These are phyloP conservation scores for Castanospermum australe DNA, from an alignment of 306 rosid species.

Conservation along the genomic window DNA sequence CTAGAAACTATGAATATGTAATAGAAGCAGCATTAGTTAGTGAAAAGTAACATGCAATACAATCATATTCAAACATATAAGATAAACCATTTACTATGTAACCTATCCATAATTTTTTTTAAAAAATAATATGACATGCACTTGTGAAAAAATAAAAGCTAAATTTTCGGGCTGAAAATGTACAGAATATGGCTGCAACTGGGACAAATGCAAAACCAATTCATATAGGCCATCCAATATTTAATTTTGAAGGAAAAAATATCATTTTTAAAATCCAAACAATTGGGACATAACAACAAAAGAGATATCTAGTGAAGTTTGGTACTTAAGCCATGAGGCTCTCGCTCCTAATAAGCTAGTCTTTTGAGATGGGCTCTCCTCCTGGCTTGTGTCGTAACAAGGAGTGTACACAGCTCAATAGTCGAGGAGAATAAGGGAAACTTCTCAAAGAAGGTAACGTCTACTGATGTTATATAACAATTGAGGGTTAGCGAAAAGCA, in stretches of 20 bases:
- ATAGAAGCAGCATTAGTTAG: neutral
- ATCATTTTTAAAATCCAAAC: neutral
- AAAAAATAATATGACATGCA: too few relatives aligned
- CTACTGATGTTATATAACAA: too few relatives aligned
- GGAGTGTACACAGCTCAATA: too few relatives aligned
- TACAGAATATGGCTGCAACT: neutral
- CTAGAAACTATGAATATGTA: conserved; percentile 21
- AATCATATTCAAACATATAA: neutral
- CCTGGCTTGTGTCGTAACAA: too few relatives aligned
- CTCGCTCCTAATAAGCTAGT: too few relatives aligned
- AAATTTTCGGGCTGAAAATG: conserved; percentile 1
- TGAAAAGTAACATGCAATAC: neutral
- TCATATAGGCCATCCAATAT: too few relatives aligned
- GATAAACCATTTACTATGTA: neutral
- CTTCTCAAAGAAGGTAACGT: too few relatives aligned
- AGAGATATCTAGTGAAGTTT: too few relatives aligned
- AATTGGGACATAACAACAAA: neutral
- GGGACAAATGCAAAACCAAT: neutral
- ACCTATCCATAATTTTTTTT: neutral
- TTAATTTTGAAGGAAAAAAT: neutral
- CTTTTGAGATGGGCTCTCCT: too few relatives aligned
- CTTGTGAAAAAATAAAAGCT: neutral
- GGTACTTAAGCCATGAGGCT: too few relatives aligned
- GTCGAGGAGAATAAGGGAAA: too few relatives aligned
- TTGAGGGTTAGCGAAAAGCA: too few relatives aligned